Percentiles rank a stretch among this genome's conserved stretches.
Evolutionary conservation across 129 eudicot species (phyloP).

Genomic region (Erigeron canadensis): DNA sequence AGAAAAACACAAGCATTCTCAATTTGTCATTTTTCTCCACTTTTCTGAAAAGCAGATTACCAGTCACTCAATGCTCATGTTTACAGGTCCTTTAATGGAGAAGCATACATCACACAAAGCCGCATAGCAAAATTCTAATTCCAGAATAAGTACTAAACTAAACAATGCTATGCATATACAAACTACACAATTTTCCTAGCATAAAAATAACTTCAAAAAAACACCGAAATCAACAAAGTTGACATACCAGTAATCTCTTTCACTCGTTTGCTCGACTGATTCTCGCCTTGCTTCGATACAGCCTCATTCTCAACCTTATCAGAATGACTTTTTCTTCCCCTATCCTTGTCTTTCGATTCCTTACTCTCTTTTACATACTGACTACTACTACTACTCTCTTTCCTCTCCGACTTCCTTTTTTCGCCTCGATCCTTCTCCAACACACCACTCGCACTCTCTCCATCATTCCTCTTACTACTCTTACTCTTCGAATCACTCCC

Average conservation of each 20-base stretch:
- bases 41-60: background rate
- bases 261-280: constrained; percentile 53
- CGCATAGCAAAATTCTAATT: background rate
- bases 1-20: too few relatives aligned
- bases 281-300: constrained; percentile 54
- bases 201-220: background rate
- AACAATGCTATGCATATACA: too few relatives aligned
- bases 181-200: constrained; percentile 14
- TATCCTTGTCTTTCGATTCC: constrained; percentile 64
- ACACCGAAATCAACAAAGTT: constrained; percentile 25
- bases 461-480: constrained; percentile 55
- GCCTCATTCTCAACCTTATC: constrained; percentile 43
- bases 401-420: constrained; percentile 60
- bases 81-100: constrained; percentile 8
- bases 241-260: constrained; percentile 67
- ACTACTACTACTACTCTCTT: constrained; percentile 36
- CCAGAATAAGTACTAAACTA: background rate
- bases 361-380: constrained; percentile 36
- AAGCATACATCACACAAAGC: constrained; percentile 6
- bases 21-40: background rate
- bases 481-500: constrained; percentile 59
- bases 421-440: constrained; percentile 37
- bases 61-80: constrained; percentile 9
- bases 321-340: constrained; percentile 52
- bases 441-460: constrained; percentile 47